Evolutionary conservation across 768 basidiomycete species (phyloP), one percentile per base, ranked within the genome.

Genomic region (Boletus sensibilis): DNA sequence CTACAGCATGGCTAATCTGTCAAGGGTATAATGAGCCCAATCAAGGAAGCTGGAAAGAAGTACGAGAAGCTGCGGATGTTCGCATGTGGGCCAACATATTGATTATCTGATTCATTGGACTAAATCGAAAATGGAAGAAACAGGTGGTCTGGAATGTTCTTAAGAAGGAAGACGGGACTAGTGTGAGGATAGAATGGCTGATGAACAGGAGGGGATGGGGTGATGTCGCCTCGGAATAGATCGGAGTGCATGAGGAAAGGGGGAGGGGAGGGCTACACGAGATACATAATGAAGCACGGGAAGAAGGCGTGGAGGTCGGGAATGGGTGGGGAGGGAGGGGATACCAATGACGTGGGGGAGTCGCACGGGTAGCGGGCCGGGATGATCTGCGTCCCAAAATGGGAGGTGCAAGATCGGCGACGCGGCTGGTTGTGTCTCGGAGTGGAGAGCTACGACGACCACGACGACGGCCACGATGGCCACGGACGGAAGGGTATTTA

Each of bases 351-450:
- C 64, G 65, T 43, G 13, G 13, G 14, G 47, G 39, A 14, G 27
- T 18, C n/a, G 44, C 48, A 21, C 39, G 47, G 27, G 14, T 16
- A 18, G 38, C 57, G 58, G 56, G 45, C 55, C 62, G 62, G 13
- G 53, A 54, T 44, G 68, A 69, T 69, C 58, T 68, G 52, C 67
- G 18, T 31, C 59, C 69, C 27, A 55, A 68, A 64, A 56, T 13
- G 67, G 69, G 46, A 66, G 47, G 23, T 42, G 47, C 49, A 6
- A 33, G 48, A 56, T 54, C 49, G 41, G 35, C 13, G 41, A 45
- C 20, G 12, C 12, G 39, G 25, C 9, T 23, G 13, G 16, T n/a
- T 10, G 7, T n/a, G 16, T n/a, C n/a, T n/a, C n/a, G n/a, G n/a
- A n/a, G n/a, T 18, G 21, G 25, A 39, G 13, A 0, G 16, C n/a